Evolutionary conservation across 2,329 filamentous ascomycete species (phyloP).

Genomic region (Coleophoma crateriformis): DNA sequence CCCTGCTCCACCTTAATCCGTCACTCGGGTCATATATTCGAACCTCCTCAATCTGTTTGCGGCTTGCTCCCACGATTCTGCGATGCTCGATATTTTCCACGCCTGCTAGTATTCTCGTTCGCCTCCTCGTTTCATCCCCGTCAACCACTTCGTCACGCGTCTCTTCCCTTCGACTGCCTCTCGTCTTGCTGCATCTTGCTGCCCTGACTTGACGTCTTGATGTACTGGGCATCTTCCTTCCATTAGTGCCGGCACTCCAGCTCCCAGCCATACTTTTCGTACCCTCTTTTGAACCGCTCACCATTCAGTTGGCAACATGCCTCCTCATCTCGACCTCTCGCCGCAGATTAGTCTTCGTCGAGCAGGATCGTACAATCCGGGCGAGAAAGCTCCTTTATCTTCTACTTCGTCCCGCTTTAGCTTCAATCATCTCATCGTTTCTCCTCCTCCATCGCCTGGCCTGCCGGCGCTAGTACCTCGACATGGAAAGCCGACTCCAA

Average conservation of each 20-base stretch:
- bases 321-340: conserved; percentile 22
- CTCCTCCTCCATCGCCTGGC: conserved; percentile 64
- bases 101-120: too few species aligned
- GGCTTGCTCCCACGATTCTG: too few species aligned
- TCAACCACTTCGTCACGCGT: too few species aligned
- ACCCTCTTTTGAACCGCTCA: conserved; percentile 16
- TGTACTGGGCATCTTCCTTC: conserved; percentile 3
- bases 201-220: conserved; percentile 13
- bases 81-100: too few species aligned
- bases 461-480: conserved; percentile 63
- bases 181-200: neutral
- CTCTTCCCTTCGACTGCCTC: neutral
- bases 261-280: neutral
- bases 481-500: conserved; percentile 53
- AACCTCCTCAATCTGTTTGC: too few species aligned
- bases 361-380: conserved; percentile 49
- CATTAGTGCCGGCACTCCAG: conserved; percentile 18
- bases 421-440: conserved; percentile 63
- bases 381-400: conserved; percentile 48
- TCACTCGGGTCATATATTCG: too few species aligned
- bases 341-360: conserved; percentile 55
- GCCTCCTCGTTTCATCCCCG: too few species aligned
- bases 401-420: conserved; percentile 58
- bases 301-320: conserved; percentile 22
- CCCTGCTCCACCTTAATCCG: too few species aligned